These are phyloP conservation scores for Haberlea rhodopensis DNA, from an alignment of 257 asterid genomes.

Conservation along the genomic window DNA sequence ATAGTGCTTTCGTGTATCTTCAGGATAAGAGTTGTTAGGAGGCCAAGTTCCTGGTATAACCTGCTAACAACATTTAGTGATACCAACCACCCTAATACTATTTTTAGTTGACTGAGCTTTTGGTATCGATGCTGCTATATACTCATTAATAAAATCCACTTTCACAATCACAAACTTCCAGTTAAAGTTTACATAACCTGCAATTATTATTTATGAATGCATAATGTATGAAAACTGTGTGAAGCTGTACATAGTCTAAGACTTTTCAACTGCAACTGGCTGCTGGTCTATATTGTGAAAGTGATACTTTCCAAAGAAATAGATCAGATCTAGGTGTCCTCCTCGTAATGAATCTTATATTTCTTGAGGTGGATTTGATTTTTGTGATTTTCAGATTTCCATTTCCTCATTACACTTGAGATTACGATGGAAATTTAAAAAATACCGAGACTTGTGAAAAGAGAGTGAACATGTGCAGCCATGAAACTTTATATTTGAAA, in stretches of 20 bases:
- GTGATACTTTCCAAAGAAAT: background rate
- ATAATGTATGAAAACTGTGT: background rate
- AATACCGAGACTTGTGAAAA: conserved; percentile 3
- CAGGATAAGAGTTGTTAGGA: too few species aligned
- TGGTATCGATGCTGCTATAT: background rate
- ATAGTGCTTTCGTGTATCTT: too few species aligned
- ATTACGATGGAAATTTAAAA: background rate
- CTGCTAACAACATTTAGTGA: too few species aligned
- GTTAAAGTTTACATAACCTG: background rate
- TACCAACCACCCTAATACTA: too few species aligned
- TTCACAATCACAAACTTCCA: background rate
- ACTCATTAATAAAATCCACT: too few species aligned
- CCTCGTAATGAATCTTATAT: background rate
- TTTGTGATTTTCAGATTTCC: background rate
- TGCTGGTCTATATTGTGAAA: background rate
- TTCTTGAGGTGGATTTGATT: background rate
- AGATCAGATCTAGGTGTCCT: background rate
- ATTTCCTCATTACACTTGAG: background rate
- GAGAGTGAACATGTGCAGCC: background rate
- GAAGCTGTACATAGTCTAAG: background rate
- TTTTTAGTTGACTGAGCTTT: background rate
- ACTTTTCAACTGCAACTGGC: background rate
- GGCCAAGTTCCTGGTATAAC: too few species aligned
- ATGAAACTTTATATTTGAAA: background rate
- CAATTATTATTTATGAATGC: conserved; percentile 1